Percentiles rank a stretch among this genome's conserved stretches.
phyloP scores from a whole-genome alignment of 805 yeast species.

The Myxozyma udenii region DNA sequence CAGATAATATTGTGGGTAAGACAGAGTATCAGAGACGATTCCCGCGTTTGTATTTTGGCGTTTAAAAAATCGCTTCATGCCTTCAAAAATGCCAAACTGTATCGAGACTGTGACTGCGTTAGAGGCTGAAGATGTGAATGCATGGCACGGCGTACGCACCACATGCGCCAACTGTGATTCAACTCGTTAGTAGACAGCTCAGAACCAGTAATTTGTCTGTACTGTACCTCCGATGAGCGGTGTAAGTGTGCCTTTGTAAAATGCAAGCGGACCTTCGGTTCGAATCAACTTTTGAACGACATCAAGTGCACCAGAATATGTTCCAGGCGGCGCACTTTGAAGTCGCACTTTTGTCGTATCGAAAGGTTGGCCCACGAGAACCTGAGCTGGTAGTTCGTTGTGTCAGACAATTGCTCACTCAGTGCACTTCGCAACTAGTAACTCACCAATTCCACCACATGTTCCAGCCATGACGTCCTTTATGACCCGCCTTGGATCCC shows the following conservation, averaged over 20 bases:
- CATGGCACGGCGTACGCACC: slow-evolving; percentile 38
- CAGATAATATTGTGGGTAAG: slow-evolving; percentile 64
- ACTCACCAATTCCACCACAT: slow-evolving; percentile 69
- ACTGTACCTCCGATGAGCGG: slow-evolving; percentile 71
- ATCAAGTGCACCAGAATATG: slow-evolving; percentile 68
- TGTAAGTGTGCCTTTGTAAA: slow-evolving; percentile 90
- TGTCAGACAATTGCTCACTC: too few species aligned
- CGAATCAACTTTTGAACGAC: slow-evolving; percentile 67
- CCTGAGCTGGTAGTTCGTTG: slow-evolving; percentile 58
- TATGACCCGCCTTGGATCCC: slow-evolving; percentile 43
- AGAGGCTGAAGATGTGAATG: too few species aligned
- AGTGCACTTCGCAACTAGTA: too few species aligned
- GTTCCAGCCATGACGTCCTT: slow-evolving; percentile 91
- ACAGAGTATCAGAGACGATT: slow-evolving; percentile 41
- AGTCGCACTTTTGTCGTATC: slow-evolving; percentile 47
- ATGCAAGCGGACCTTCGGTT: slow-evolving; percentile 81
- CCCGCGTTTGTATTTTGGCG: slow-evolving; percentile 42
- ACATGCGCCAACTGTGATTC: slow-evolving; percentile 75
- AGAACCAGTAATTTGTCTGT: slow-evolving; percentile 32
- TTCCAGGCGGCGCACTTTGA: slow-evolving; percentile 80
- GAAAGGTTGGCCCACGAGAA: slow-evolving; percentile 73
- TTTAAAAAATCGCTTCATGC: slow-evolving; percentile 76
- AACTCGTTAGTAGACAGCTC: slow-evolving; percentile 45
- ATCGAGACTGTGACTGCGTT: slow-evolving; percentile 70
- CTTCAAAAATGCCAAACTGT: slow-evolving; percentile 93